A percentile compares a stretch with the other conserved stretches of the same genome.
These are phyloP conservation scores for Jackrogersella multiformis DNA, from an alignment of 495 filamentous ascomycete species.

Conservation along the genomic window DNA sequence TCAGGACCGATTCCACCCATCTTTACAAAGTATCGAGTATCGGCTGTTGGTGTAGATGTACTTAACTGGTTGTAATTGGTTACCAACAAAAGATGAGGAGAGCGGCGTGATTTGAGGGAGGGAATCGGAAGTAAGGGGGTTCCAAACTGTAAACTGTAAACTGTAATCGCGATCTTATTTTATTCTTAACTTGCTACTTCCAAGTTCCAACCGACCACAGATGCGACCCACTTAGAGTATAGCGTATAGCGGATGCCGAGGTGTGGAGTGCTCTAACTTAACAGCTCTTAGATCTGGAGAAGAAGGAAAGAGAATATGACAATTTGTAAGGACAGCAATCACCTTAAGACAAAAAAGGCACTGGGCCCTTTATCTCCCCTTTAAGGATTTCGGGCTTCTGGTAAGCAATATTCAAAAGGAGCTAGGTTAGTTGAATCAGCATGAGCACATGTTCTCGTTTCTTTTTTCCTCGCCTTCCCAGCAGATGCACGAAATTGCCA, in stretches of 20 bases:
- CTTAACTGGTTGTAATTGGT: not conserved
- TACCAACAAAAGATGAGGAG: not conserved
- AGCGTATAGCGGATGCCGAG: slow-evolving; percentile 17
- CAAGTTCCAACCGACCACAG: no score
- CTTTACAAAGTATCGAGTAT: slow-evolving; percentile 4
- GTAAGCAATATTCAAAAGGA: not conserved
- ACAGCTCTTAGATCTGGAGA: slow-evolving; percentile 1
- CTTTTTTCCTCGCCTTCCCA: not conserved
- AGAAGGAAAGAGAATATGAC: not conserved
- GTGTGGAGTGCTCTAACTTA: slow-evolving; percentile 9
- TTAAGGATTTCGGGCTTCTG: slow-evolving; percentile 4
- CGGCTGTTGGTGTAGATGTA: no score
- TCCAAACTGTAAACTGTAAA: no score
- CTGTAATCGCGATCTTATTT: slow-evolving; percentile 23
- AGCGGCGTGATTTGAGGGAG: slow-evolving; percentile 4
- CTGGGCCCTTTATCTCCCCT: not conserved
- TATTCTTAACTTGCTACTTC: not conserved
- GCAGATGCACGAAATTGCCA: slow-evolving; percentile 14
- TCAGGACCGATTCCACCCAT: slow-evolving; percentile 38
- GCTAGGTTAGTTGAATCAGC: not conserved
- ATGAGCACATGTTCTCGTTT: slow-evolving; percentile 21
- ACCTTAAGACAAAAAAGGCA: not conserved
- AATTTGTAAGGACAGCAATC: not conserved
- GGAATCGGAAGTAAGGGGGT: no score
- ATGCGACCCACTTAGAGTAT: slow-evolving; percentile 26